Evolutionary conservation across 169 alveolate species (phyloP).

Genomic region (Plasmodium gonderi): DNA sequence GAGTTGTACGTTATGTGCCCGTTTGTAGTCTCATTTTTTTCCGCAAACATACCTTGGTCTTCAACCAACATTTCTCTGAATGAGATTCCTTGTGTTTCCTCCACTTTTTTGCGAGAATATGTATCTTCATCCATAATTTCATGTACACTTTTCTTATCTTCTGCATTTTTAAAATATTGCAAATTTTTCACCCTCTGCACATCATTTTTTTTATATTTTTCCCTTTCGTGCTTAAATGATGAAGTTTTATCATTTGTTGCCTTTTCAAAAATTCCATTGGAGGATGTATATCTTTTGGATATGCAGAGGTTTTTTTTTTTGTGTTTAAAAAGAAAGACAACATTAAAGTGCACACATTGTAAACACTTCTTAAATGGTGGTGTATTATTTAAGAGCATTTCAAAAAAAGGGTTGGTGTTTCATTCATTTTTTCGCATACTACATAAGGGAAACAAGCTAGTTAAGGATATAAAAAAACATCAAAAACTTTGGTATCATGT

Average conservation of each 20-base stretch:
- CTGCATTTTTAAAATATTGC: neutral
- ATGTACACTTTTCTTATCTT: neutral
- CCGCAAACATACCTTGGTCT: too few relatives aligned
- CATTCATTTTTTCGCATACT: conserved; percentile 27
- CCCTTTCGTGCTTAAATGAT: neutral
- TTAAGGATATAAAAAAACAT: neutral
- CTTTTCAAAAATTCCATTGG: conserved; percentile 7
- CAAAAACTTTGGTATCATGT: neutral
- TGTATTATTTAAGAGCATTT: conserved; percentile 59
- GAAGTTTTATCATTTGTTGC: neutral
- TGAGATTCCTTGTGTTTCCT: neutral
- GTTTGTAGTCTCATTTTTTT: too few relatives aligned
- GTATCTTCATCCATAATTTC: neutral
- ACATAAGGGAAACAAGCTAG: conserved; percentile 1
- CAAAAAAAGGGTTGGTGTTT: conserved; percentile 14
- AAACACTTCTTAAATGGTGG: conserved; percentile 1
- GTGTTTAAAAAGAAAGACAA: conserved; percentile 10
- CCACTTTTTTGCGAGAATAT: neutral
- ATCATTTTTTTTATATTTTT: neutral
- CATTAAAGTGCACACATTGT: conserved; percentile 48
- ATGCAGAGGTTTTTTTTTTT: conserved; percentile 4
- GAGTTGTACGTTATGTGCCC: too few relatives aligned
- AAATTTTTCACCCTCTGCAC: neutral
- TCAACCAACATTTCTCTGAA: too few relatives aligned
- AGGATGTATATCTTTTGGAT: conserved; percentile 8